Evolutionary conservation across 768 basidiomycete species (phyloP).

Genomic region (Russula virescens): DNA sequence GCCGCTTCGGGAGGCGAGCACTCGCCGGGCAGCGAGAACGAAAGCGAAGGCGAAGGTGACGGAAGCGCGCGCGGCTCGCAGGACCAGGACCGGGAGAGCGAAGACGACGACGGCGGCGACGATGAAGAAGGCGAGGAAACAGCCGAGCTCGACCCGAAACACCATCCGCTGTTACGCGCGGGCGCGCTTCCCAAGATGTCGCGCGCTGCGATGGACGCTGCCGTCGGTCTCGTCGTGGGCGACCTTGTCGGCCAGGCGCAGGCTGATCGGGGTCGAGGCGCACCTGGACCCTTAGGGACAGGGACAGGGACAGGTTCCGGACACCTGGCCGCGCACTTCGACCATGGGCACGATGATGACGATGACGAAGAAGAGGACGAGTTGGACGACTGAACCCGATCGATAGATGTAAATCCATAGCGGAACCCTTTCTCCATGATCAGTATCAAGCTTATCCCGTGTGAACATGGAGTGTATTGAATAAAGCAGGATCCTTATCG

Average conservation of each 20-base stretch:
- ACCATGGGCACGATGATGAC: neutral
- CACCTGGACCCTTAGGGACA: no score
- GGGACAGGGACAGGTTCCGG: neutral
- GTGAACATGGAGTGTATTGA: neutral
- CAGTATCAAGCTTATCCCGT: neutral
- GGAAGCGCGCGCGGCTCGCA: no score
- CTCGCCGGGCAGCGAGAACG: conserved; percentile 15
- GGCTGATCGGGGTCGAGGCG: no score
- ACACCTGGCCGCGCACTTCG: no score
- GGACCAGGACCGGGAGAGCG: no score
- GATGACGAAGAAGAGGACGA: conserved; percentile 24
- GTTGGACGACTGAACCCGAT: conserved; percentile 16
- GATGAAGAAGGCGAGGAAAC: conserved; percentile 32
- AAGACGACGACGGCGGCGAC: no score
- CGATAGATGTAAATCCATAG: no score
- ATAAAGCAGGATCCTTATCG: neutral
- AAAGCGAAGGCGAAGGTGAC: neutral
- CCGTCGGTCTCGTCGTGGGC: conserved; percentile 19
- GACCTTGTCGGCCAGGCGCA: conserved; percentile 14
- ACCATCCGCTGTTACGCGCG: conserved; percentile 36
- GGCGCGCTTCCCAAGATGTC: conserved; percentile 22
- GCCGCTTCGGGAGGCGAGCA: conserved; percentile 23
- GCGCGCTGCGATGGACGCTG: conserved; percentile 20
- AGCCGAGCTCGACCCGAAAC: conserved; percentile 45
- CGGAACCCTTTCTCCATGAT: neutral